These are phyloP conservation scores for Mrakiaceae sp. DNA, from an alignment of 1,284 basidiomycete species.

Conservation along the genomic window DNA sequence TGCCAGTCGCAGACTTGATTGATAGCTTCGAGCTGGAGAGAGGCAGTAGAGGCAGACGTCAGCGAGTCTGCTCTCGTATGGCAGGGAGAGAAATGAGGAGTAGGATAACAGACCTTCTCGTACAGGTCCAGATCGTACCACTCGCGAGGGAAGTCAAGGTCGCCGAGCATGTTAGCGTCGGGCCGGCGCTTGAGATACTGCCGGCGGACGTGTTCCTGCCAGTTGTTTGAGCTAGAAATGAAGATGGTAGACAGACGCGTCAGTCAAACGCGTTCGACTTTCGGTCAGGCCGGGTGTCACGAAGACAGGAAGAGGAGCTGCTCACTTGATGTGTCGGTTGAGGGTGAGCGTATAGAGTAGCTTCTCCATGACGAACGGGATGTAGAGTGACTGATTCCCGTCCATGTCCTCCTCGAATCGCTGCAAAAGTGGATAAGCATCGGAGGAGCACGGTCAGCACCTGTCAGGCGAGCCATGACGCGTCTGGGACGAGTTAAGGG, in stretches of 20 bases:
- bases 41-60: too few species aligned
- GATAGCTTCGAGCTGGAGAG: slow-evolving; percentile 31
- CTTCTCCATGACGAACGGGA: slow-evolving; percentile 37
- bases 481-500: not conserved
- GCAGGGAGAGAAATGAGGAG: not conserved
- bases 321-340: slow-evolving; percentile 39
- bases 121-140: slow-evolving; percentile 39
- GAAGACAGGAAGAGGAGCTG: not conserved
- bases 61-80: too few species aligned
- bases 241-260: not conserved
- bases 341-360: slow-evolving; percentile 41
- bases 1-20: slow-evolving; percentile 44
- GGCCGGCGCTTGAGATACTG: slow-evolving; percentile 33
- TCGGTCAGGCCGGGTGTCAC: not conserved
- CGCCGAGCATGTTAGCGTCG: slow-evolving; percentile 28
- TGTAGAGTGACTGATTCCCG: slow-evolving; percentile 32
- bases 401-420: slow-evolving; percentile 40
- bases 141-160: slow-evolving; percentile 29
- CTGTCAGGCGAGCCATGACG: not conserved
- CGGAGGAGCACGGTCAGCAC: not conserved
- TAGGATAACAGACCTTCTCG: slow-evolving; percentile 33
- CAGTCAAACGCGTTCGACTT: too few species aligned
- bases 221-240: slow-evolving; percentile 29
- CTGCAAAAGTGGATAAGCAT: slow-evolving; percentile 19
- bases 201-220: slow-evolving; percentile 31